Percentiles rank a stretch among this genome's conserved stretches.
phyloP scores from a whole-genome alignment of 2,329 filamentous ascomycete genomes.

The Sporothrix dimorphospora region DNA sequence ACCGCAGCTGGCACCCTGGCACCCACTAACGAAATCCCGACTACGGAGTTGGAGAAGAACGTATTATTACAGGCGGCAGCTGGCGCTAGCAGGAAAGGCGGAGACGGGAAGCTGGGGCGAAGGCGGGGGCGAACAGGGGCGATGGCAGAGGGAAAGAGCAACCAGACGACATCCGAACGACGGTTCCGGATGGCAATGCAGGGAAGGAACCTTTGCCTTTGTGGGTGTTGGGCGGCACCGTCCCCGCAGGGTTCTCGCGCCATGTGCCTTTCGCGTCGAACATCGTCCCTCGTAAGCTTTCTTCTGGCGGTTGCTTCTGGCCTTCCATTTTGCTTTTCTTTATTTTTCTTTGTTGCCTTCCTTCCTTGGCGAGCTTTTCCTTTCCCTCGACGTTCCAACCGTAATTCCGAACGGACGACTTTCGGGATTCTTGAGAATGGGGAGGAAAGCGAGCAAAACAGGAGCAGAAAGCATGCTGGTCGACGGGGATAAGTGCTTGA shows the following conservation, averaged over 20 bases:
- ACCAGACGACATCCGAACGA: conserved; percentile 18
- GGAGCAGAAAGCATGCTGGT: background rate
- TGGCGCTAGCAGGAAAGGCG: background rate
- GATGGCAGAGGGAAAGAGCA: background rate
- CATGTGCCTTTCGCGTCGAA: background rate
- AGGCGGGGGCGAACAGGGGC: background rate
- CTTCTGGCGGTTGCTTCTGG: background rate
- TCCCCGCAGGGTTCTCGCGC: background rate
- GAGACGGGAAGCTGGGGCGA: conserved; percentile 11
- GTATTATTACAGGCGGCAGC: background rate
- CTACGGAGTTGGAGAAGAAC: background rate
- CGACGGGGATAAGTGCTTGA: background rate
- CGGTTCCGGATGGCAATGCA: background rate
- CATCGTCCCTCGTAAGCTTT: background rate
- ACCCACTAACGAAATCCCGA: conserved; percentile 1
- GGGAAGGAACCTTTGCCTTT: background rate
- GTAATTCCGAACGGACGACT: conserved; percentile 16
- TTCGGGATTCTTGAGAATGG: background rate
- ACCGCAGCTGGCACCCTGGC: background rate
- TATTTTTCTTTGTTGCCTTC: background rate
- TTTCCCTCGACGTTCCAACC: background rate
- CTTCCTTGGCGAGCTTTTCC: background rate
- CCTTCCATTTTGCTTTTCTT: background rate
- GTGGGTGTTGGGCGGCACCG: background rate
- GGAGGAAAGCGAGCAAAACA: background rate